Percentiles rank a stretch among this genome's conserved stretches.
phyloP scores from a whole-genome alignment of 345 rosid genomes.

The Chamaenerion angustifolium region DNA sequence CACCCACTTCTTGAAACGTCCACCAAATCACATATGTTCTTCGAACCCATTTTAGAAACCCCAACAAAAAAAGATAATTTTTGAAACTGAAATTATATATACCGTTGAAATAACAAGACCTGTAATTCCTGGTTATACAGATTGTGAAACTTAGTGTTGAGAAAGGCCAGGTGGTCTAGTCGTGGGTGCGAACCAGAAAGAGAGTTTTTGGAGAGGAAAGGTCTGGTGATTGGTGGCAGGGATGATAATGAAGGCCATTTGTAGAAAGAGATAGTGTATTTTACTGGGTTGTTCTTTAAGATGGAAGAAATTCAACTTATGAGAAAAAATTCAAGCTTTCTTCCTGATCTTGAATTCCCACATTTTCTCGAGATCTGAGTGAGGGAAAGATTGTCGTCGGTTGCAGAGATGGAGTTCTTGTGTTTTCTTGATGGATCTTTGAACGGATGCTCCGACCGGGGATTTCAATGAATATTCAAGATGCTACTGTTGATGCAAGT shows the following conservation, averaged over 20 bases:
- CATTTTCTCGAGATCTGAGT: no score
- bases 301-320: no score
- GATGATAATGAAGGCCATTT: slow-evolving; percentile 24
- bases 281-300: no score
- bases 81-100: not conserved
- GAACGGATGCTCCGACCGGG: no score
- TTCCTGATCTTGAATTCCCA: no score
- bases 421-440: no score
- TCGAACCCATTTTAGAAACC: slow-evolving; percentile 14
- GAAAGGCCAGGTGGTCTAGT: slow-evolving; percentile 51
- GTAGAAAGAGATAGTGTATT: no score
- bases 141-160: not conserved
- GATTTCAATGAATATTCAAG: no score
- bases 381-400: no score
- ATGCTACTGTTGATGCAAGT: no score
- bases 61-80: slow-evolving; percentile 12
- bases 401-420: no score
- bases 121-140: not conserved
- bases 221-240: slow-evolving; percentile 26
- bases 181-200: slow-evolving; percentile 65
- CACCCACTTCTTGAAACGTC: slow-evolving; percentile 20
- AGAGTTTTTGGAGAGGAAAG: slow-evolving; percentile 44
- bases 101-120: not conserved
- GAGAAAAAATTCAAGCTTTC: no score
- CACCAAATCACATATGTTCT: slow-evolving; percentile 14